Evolutionary conservation across 2,329 filamentous ascomycete genomes (phyloP).

Genomic region (Paracoccidioides brasiliensis): DNA sequence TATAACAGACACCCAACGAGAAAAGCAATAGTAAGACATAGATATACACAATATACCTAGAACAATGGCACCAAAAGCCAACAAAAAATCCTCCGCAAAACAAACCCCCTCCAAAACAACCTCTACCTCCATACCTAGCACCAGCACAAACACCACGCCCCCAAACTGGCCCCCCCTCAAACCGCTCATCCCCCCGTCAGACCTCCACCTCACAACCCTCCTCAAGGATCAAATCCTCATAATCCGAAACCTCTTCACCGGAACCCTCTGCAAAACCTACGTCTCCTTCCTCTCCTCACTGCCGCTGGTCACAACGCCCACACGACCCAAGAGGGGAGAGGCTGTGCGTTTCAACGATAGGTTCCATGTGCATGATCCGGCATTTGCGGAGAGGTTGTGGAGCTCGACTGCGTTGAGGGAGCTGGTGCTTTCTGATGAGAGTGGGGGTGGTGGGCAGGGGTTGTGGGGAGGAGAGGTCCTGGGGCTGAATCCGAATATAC

Average conservation of each 20-base stretch:
- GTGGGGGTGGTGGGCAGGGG: slow-evolving; percentile 14
- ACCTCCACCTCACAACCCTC: slow-evolving; percentile 47
- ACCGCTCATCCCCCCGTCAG: slow-evolving; percentile 52
- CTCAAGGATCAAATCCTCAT: slow-evolving; percentile 58
- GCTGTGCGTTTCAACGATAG: slow-evolving; percentile 81
- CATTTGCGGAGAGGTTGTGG: slow-evolving; percentile 67
- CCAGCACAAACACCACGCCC: slow-evolving; percentile 1
- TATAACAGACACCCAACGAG: neutral
- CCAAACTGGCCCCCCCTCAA: slow-evolving; percentile 58
- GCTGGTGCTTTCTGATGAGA: slow-evolving; percentile 25
- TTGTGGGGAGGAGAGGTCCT: slow-evolving; percentile 69
- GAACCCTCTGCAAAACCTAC: slow-evolving; percentile 61
- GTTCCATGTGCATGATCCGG: slow-evolving; percentile 64
- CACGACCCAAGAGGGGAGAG: slow-evolving; percentile 64
- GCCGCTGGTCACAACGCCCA: slow-evolving; percentile 63
- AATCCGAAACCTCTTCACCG: slow-evolving; percentile 61
- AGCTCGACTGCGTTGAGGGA: slow-evolving; percentile 59
- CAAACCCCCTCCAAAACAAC: neutral
- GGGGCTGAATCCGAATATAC: slow-evolving; percentile 78
- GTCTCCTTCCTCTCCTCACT: slow-evolving; percentile 58
- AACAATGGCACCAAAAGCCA: slow-evolving; percentile 4
- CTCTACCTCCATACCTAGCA: neutral
- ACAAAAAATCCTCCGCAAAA: slow-evolving; percentile 1
- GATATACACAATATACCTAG: neutral
- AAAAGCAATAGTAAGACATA: neutral